Base-by-base conservation (phyloP, 352 stramenopile species). In the Thalassiosira sp. region DNA sequence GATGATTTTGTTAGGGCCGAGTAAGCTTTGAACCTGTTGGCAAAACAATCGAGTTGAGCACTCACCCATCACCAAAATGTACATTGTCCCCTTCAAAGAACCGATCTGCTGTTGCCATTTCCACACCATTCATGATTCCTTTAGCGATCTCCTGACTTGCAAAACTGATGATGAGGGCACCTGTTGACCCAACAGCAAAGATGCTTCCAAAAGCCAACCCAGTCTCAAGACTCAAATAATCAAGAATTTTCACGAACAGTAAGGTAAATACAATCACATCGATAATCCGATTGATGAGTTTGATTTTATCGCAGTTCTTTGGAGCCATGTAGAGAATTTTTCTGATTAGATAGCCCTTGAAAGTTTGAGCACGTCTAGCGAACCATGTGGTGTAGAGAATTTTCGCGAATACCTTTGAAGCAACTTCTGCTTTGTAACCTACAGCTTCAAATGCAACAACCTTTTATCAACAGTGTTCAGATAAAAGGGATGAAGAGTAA, bases 141-240 rank as follows among this genome's bases (percentile, higher is more conserved):
- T 59, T 59, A 3, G 73, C 80, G 25, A 87, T 37, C 28, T 80
- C 72, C 35, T 82, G 53, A 58, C 46, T 68, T 46, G 71, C 80
- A 8, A 88, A 66, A 22, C 56, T 72, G 16, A 88, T 59, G 3
- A 84, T 68, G 5, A 88, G 27, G 37, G 72, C 76, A 8, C 72
- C 70, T 1, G 66, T 75, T 15, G 60, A 56, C 33, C 72, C 65
- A 48, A 85, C 54, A 15, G 72, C 58, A 45, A 79, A 72, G 10
- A 81, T 28, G 28, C 35, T 64, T 22, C 42, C 65, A 3, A 67
- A n/a, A 20, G 53, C 59, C 2, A 68, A 31, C 1, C 68, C 67
- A 37, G 59, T 66, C 15, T 82, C 56, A 11, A 81, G 27, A 11
- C 28, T 27, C 1, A 81, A 20, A 7, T 67, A 58, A 37, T 65